Evolutionary conservation across 345 rosid species (phyloP), one percentile per base, ranked within the genome.

Genomic region (Gossypium arboreum): DNA sequence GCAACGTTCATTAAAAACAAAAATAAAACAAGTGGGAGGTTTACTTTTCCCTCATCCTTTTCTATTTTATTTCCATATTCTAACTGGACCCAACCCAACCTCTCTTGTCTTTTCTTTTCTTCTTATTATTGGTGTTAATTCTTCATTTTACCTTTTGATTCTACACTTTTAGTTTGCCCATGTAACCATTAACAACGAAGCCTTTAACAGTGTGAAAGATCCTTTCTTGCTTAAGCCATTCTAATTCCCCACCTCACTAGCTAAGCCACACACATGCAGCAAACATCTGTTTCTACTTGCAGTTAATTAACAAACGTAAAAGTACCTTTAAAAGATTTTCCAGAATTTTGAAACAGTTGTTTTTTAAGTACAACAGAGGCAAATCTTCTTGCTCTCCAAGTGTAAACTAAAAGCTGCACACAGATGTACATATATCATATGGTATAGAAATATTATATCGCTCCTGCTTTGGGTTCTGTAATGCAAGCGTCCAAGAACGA

Each of bases 401-500:
- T 50, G 85, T 56, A 56, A 77, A 50, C 44, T 16, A 71, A 81
- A 47, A 77, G 84, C 84, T 75, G 88, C 81, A 77, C 22, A 39
- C 29, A 47, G 50, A 69, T 12, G 3, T 47, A 34, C 41, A 3
- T 9, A 62, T 16, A 34, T 34, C 7, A 34, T 34, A 34, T 34
- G 1, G 41, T 34, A 34, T 34, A 34, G 7, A 8, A 27, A 10
- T 62, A 75, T 12, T 77, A 25, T 55, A 73, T 77, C 34, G 24
- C 63, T 16, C 18, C 41, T n/a, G 18, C 27, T 73, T 69, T 20
- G 43, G 77, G 73, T 27, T 67, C 43, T 29, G n/a, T 12, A 47
- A 47, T 47, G 15, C 39, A 29, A 75, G 41, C 68, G 71, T 60
- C 80, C 73, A 63, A 34, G 41, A 34, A 34, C 41, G 41, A 45